These are phyloP conservation scores for Fomitopsis schrenkii DNA, from an alignment of 1,284 basidiomycete genomes.

Conservation along the genomic window DNA sequence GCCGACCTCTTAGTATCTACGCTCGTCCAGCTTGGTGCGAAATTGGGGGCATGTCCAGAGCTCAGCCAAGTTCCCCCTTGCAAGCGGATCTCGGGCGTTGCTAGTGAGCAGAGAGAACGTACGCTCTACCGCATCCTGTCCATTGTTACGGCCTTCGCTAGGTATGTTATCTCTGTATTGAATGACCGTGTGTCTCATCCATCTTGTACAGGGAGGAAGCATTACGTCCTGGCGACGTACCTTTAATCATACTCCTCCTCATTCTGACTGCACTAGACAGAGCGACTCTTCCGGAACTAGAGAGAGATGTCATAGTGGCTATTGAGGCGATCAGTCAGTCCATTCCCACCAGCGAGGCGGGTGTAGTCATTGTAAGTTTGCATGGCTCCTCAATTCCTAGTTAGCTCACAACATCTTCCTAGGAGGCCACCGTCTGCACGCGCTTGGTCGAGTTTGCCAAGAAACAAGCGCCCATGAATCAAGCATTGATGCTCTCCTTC, in stretches of 20 bases:
- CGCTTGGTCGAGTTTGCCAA: conserved; percentile 37
- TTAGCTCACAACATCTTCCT: conserved; percentile 3
- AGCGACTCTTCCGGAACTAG: conserved; percentile 38
- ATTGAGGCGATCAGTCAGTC: conserved; percentile 42
- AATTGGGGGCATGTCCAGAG: conserved; percentile 6
- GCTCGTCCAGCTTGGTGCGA: conserved; percentile 19
- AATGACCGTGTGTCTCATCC: neutral
- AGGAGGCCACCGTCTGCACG: conserved; percentile 47
- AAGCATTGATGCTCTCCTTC: conserved; percentile 44
- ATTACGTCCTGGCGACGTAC: conserved; percentile 37
- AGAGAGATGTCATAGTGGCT: conserved; percentile 39
- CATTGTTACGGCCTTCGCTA: conserved; percentile 40
- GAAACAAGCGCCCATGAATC: conserved; percentile 30
- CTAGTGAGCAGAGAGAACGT: conserved; percentile 21
- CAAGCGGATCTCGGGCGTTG: neutral
- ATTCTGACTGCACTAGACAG: conserved; percentile 56
- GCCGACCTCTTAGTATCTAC: conserved; percentile 11
- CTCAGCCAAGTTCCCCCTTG: conserved; percentile 6
- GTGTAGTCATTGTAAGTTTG: conserved; percentile 26
- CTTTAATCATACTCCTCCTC: conserved; percentile 46
- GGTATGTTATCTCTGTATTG: conserved; percentile 33
- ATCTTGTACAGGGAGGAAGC: conserved; percentile 4
- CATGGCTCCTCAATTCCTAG: neutral
- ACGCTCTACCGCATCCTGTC: conserved; percentile 38
- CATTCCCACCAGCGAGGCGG: conserved; percentile 27